phyloP scores from a whole-genome alignment of 805 yeast genomes.

The Wickerhamiella nectarea region DNA sequence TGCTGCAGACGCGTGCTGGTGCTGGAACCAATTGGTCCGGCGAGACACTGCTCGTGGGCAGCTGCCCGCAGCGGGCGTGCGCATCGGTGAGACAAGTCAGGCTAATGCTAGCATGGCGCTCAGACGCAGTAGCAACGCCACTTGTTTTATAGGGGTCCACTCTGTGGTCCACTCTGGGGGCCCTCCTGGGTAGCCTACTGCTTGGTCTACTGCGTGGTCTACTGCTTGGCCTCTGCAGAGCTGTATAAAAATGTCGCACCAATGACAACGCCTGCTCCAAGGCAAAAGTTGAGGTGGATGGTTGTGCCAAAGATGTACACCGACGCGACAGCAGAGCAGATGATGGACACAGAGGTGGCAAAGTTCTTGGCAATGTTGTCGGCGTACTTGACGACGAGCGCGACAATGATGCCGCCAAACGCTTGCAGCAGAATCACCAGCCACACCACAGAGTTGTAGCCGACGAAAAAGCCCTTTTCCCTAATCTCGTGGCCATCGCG shows the following conservation, averaged over 20 bases:
- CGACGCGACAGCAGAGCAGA: conserved; percentile 28
- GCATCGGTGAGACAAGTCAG: no score
- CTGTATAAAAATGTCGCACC: conserved; percentile 29
- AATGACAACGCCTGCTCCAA: conserved; percentile 28
- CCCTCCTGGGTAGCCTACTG: no score
- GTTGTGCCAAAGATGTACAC: conserved; percentile 27
- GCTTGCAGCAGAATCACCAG: conserved; percentile 30
- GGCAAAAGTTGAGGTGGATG: conserved; percentile 25
- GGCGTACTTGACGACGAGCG: conserved; percentile 31
- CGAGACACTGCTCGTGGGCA: no score
- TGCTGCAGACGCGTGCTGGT: no score
- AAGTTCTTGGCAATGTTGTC: conserved; percentile 33
- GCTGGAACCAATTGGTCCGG: no score
- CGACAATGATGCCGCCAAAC: conserved; percentile 31
- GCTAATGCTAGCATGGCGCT: no score
- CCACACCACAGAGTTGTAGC: conserved; percentile 29
- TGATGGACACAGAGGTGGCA: conserved; percentile 30
- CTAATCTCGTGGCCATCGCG: conserved; percentile 27
- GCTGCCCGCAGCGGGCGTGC: no score
- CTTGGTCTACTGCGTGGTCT: no score
- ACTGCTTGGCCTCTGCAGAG: conserved; percentile 12
- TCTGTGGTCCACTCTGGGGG: no score
- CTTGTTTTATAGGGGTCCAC: no score
- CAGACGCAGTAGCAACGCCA: no score
- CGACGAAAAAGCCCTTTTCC: conserved; percentile 29